A percentile compares a stretch with the other conserved stretches of the same genome.
These are phyloP conservation scores for Boletus vinaceobasis DNA, from an alignment of 768 basidiomycete genomes.

Conservation along the genomic window DNA sequence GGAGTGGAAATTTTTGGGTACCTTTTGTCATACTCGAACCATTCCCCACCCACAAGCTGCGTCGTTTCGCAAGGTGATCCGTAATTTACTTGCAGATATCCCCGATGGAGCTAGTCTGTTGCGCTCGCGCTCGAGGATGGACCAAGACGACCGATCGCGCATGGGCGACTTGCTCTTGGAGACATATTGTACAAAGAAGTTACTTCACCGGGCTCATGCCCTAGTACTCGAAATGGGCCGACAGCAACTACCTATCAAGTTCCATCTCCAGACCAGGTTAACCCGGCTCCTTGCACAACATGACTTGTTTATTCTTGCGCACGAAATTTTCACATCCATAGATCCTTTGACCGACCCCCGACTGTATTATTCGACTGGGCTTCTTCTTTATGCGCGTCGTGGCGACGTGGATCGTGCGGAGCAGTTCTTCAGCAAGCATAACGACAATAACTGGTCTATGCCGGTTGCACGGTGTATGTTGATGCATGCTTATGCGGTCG, in stretches of 20 bases:
- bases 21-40: constrained; percentile 15
- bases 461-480: constrained; percentile 40
- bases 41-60: constrained; percentile 5
- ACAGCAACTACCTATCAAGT: constrained; percentile 32
- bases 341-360: constrained; percentile 16
- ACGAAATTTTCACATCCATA: constrained; percentile 39
- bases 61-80: constrained; percentile 30
- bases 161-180: constrained; percentile 43
- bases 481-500: constrained; percentile 54
- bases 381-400: constrained; percentile 50
- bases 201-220: constrained; percentile 37
- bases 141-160: constrained; percentile 24
- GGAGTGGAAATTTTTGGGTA: constrained; percentile 36
- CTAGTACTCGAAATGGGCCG: constrained; percentile 41
- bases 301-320: constrained; percentile 41
- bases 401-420: constrained; percentile 48
- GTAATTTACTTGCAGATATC: constrained; percentile 29
- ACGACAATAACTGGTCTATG: constrained; percentile 25
- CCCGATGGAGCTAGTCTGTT: constrained; percentile 31
- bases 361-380: constrained; percentile 39
- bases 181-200: constrained; percentile 31
- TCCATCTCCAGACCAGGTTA: constrained; percentile 32
- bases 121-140: constrained; percentile 21
- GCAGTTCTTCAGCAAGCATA: constrained; percentile 39
- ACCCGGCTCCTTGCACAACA: constrained; percentile 43